phyloP scores from a whole-genome alignment of 2,329 filamentous ascomycete species.

The Aspergillus eucalypticola region DNA sequence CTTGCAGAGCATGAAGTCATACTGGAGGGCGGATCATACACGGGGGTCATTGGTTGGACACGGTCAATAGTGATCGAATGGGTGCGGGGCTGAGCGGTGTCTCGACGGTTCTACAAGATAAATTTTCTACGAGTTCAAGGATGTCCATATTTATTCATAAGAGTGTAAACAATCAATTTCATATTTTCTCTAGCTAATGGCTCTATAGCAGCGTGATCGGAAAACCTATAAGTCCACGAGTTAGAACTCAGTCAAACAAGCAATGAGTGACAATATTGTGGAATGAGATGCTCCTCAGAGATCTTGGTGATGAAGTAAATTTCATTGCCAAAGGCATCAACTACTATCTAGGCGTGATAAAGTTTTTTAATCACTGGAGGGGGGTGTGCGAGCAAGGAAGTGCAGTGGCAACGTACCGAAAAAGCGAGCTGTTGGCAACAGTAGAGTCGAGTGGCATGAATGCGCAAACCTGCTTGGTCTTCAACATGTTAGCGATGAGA shows the following conservation, averaged over 20 bases:
- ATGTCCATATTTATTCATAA: neutral
- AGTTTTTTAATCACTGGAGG: conserved; percentile 65
- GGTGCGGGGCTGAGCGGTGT: too few relatives aligned
- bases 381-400: conserved; percentile 18
- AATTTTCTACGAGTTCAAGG: neutral
- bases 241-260: conserved; percentile 25
- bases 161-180: neutral
- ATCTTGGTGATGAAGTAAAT: conserved; percentile 65
- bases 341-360: conserved; percentile 67
- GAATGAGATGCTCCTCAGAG: conserved; percentile 56
- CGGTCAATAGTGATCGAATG: too few relatives aligned
- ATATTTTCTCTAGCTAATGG: neutral
- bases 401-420: conserved; percentile 28
- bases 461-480: conserved; percentile 16
- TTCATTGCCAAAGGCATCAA: conserved; percentile 62
- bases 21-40: too few relatives aligned
- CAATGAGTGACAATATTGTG: conserved; percentile 17
- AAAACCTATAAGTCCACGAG: conserved; percentile 12
- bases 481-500: conserved; percentile 26
- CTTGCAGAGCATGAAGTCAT: neutral
- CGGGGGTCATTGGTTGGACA: too few relatives aligned
- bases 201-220: neutral
- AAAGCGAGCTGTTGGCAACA: neutral
- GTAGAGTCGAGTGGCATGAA: neutral
- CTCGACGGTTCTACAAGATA: neutral